Conservation (phyloP, 306 rosid species). For the Amphicarpaea edgeworthii region DNA sequence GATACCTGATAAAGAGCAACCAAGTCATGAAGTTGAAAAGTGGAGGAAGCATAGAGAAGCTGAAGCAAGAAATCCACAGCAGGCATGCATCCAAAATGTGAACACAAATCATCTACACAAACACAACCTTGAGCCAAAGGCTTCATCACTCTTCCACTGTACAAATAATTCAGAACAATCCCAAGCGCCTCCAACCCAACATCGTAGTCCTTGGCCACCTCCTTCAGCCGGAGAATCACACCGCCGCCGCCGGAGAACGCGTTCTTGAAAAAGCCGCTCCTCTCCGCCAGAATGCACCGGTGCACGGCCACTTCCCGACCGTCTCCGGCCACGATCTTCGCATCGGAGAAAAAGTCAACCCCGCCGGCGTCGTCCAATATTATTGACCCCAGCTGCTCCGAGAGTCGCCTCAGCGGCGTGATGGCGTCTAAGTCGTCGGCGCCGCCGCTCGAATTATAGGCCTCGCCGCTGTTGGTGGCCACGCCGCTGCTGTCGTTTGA, state of each 20-base stretch:
- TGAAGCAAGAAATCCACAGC: constrained; percentile 63
- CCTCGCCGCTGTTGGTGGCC: constrained; percentile 15
- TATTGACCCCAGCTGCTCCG: constrained; percentile 54
- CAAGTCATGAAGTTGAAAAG: constrained; percentile 57
- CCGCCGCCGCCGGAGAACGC: constrained; percentile 17
- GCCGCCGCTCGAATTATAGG: background rate
- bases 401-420: constrained; percentile 51
- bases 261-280: constrained; percentile 58
- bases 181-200: constrained; percentile 56
- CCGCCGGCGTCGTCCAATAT: constrained; percentile 31
- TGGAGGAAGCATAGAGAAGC: constrained; percentile 58
- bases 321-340: constrained; percentile 42
- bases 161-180: constrained; percentile 60
- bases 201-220: constrained; percentile 56
- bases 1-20: constrained; percentile 61
- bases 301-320: constrained; percentile 57
- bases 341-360: constrained; percentile 60
- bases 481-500: constrained; percentile 54
- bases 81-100: constrained; percentile 64
- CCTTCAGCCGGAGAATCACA: constrained; percentile 53
- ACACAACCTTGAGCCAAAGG: constrained; percentile 40
- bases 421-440: constrained; percentile 19
- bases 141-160: constrained; percentile 56
- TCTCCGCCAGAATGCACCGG: constrained; percentile 63
- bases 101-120: constrained; percentile 65